phyloP scores from a whole-genome alignment of 495 filamentous ascomycete species.

The Talaromyces trachyspermus region DNA sequence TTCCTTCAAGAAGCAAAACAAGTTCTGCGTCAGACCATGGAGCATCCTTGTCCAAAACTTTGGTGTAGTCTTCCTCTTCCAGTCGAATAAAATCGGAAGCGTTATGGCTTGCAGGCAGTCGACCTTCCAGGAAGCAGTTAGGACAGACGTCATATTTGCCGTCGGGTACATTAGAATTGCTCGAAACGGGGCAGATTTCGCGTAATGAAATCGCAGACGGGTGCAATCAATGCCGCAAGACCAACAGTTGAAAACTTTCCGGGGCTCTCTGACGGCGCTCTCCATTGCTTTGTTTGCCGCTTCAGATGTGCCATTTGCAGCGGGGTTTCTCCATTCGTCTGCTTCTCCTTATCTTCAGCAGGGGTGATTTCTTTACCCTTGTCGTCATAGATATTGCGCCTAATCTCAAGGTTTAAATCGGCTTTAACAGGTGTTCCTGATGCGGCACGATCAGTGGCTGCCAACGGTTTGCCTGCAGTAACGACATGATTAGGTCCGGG shows the following conservation, averaged over 20 bases:
- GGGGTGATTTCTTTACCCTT: conserved; percentile 73
- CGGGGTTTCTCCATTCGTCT: conserved; percentile 68
- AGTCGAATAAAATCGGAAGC: conserved; percentile 74
- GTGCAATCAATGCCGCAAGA: conserved; percentile 93
- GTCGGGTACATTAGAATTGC: conserved; percentile 50
- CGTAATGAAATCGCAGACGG: conserved; percentile 80
- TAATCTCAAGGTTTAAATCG: conserved; percentile 80
- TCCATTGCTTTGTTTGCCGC: conserved; percentile 52
- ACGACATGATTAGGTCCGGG: conserved; percentile 70
- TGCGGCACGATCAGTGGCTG: conserved; percentile 67
- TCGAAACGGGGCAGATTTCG: conserved; percentile 50
- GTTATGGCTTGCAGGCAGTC: conserved; percentile 66
- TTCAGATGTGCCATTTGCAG: conserved; percentile 50
- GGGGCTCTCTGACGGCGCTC: conserved; percentile 48
- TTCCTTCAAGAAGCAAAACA: conserved; percentile 74
- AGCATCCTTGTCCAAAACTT: conserved; percentile 68
- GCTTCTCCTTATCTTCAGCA: conserved; percentile 51
- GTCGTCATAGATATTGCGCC: conserved; percentile 90
- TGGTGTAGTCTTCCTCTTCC: conserved; percentile 73
- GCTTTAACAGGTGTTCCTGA: conserved; percentile 63
- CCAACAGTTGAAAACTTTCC: conserved; percentile 73
- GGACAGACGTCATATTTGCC: conserved; percentile 81
- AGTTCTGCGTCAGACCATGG: conserved; percentile 88
- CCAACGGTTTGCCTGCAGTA: conserved; percentile 64
- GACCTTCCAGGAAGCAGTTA: conserved; percentile 75